Evolutionary conservation across 176 grass and related monocot species (phyloP), one percentile per base, ranked within the genome.

Genomic region (Bothriochloa decipiens): DNA sequence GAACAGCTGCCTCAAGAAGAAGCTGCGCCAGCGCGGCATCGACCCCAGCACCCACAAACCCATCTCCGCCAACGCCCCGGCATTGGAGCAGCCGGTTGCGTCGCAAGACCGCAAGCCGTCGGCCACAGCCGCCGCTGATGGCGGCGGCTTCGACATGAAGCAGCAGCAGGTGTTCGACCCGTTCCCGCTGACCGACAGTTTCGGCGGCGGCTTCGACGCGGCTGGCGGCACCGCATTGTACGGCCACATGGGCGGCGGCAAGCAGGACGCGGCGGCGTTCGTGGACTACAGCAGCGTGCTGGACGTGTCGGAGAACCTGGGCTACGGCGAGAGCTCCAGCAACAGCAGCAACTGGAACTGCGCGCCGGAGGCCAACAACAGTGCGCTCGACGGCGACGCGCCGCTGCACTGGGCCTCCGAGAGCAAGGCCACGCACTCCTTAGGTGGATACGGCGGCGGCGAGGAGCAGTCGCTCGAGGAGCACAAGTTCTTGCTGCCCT

Each of bases 1-100:
- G 94, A 97, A 97, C 68, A 93, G 91, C 69, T 86, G 87, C 87
- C 87, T 97, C 65, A 97, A 97, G 89, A 97, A 94, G 91, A 97
- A 91, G 89, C 91, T 97, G 37, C 84, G 89, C 6, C 91, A 97
- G 85, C 87, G 82, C 3, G 94, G 94, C 33, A 91, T 97, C 78
- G 94, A 94, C 84, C 91, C 94, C 46, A 41, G 33, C 85, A 97
- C 91, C 40, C 94, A 97, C 84, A 94, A 97, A 25, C 91, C 87
- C 22, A 82, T 91, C 76, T 68, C 50, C 7, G 28, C 39, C 16
- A 22, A 3, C 69, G 36, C 36, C 6, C 4, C 25, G 37, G 82
- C 83, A 69, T 22, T 18, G 60, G 71, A 83, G 7, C 3, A n/a
- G 67, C 1, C 74, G 9, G 14, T 80, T 13, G 14, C 84, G 13